Base-by-base conservation (phyloP, 192 early-diverging fungal species). In the Blastocladiella britannica region DNA sequence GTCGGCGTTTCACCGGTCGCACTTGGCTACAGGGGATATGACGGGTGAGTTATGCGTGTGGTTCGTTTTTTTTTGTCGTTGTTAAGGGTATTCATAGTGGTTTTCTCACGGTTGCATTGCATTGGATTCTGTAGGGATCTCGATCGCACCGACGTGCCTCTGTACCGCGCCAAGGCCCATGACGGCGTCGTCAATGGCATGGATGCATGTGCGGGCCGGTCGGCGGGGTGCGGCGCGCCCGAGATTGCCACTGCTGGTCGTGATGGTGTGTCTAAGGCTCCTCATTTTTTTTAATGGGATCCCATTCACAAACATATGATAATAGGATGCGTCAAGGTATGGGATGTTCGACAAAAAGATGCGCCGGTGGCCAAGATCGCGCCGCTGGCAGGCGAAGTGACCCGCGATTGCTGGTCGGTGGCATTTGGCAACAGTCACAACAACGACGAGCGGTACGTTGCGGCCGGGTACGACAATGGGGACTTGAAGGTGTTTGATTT, bases 381-480 rank as follows among this genome's bases (percentile, higher is more conserved):
- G 18, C 73, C 81, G 4, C 71, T 62, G 12, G 58, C 70, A 55
- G 67, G 64, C 6, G 65, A 70, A 26, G 58, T 60, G 9, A 63
- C 58, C 29, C 65, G 67, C 28, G 84, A 86, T 60, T 64, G 74
- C 6, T 86, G 84, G 84, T 62, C 74, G 7, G 81, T 86, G 7
- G 68, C 79, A 8, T 86, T 84, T 67, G 83, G 83, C 76, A 85
- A 76, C 58, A 70, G 67, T 15, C 70, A 61, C 59, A 67, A 72
- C 52, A 72, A 78, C 53, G 58, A 69, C 28, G 80, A 81, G 25
- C 67, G 80, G 24, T 60, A 72, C 25, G 58, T 86, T 26, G 71
- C 72, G 23, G 74, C 77, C 7, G 83, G 83, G 15, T 86, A 85
- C 63, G 83, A 85, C 54, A 84, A 85, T 60, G 83, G 83, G 9